phyloP scores from a whole-genome alignment of 1,284 basidiomycete genomes.

The Xerocomus amazonicus region DNA sequence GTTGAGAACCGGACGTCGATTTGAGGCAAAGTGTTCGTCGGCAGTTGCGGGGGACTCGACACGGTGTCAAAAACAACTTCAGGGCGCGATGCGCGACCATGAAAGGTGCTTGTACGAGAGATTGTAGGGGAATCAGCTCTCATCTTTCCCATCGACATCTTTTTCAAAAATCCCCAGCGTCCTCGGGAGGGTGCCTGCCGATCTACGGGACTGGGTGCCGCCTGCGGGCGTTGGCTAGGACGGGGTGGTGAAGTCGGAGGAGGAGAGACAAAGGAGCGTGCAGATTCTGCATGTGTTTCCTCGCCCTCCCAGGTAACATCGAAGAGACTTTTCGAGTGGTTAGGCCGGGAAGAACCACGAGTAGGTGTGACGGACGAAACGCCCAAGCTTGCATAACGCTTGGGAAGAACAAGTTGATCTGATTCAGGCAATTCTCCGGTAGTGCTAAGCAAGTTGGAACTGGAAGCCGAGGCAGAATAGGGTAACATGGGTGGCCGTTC shows the following conservation, averaged over 20 bases:
- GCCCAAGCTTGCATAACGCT: constrained; percentile 68
- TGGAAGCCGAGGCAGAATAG: constrained; percentile 57
- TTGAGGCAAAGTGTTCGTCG: constrained; percentile 46
- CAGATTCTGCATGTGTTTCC: constrained; percentile 16
- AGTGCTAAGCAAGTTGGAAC: constrained; percentile 54
- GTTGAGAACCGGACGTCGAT: constrained; percentile 71
- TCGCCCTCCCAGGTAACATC: constrained; percentile 28
- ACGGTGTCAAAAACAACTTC: constrained; percentile 13
- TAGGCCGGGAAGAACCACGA: constrained; percentile 38
- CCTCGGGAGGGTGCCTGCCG: constrained; percentile 35
- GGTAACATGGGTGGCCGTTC: constrained; percentile 45
- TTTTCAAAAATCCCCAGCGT: constrained; percentile 92
- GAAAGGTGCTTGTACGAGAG: constrained; percentile 20
- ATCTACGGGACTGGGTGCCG: constrained; percentile 24
- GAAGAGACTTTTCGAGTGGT: constrained; percentile 52
- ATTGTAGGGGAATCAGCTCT: constrained; percentile 48
- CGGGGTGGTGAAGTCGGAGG: constrained; percentile 31
- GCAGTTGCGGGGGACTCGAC: constrained; percentile 27
- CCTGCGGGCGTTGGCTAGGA: constrained; percentile 12
- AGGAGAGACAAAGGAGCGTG: constrained; percentile 28
- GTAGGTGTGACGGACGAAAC: constrained; percentile 39
- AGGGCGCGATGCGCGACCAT: constrained; percentile 20
- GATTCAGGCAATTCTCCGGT: constrained; percentile 34
- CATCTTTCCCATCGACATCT: constrained; percentile 93
- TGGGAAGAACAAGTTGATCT: constrained; percentile 36